Conservation (phyloP, 495 filamentous ascomycete genomes). For the Penicillium riverlandense region DNA sequence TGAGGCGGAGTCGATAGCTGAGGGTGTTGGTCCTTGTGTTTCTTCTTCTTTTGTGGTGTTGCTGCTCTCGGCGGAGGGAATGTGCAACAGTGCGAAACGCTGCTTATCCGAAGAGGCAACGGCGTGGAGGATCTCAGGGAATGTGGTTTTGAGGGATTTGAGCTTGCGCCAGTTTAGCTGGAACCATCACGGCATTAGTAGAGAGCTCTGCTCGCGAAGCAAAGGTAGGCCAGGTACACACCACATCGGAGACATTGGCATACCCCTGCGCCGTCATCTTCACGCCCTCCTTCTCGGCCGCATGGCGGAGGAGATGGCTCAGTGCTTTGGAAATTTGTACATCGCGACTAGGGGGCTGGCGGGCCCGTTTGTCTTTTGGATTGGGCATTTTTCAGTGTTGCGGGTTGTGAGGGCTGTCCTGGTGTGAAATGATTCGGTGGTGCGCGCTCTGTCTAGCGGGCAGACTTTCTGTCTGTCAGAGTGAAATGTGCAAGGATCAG, state of each 20-base stretch:
- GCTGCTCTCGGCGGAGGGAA: constrained; percentile 17
- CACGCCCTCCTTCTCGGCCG: constrained; percentile 70
- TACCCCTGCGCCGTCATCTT: constrained; percentile 72
- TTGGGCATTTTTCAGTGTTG: constrained; percentile 2
- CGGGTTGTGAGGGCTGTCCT: neutral
- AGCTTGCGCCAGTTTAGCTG: constrained; percentile 67
- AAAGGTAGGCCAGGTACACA: constrained; percentile 31
- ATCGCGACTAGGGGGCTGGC: constrained; percentile 37
- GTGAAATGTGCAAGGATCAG: too few species aligned
- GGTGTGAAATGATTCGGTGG: too few species aligned
- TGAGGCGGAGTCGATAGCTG: constrained; percentile 8
- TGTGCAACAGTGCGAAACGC: constrained; percentile 62
- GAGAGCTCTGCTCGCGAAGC: too few species aligned
- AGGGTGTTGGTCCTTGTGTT: constrained; percentile 1
- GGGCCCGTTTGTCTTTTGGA: constrained; percentile 8
- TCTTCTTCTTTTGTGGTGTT: constrained; percentile 1
- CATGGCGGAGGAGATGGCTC: constrained; percentile 73
- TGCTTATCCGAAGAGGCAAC: constrained; percentile 82
- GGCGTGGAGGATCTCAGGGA: constrained; percentile 63
- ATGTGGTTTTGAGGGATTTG: constrained; percentile 59
- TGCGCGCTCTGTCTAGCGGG: too few species aligned
- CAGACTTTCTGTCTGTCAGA: too few species aligned
- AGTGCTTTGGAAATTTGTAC: constrained; percentile 74
- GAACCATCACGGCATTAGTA: too few species aligned
- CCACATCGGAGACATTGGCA: constrained; percentile 68